These are phyloP conservation scores for Sporisorium scitamineum DNA, from an alignment of 1,284 basidiomycete genomes.

Conservation along the genomic window DNA sequence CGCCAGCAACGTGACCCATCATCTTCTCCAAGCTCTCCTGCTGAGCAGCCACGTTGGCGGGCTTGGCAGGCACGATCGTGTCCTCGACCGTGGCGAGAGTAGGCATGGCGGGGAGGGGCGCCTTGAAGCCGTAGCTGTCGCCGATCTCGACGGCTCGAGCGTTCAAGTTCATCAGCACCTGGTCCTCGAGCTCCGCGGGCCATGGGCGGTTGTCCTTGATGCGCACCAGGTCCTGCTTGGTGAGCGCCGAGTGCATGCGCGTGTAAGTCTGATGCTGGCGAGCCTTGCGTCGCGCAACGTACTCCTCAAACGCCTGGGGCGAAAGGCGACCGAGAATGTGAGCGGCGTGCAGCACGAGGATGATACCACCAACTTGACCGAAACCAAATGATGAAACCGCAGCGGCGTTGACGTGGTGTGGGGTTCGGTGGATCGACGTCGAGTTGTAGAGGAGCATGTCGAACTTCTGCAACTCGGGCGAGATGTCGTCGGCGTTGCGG, in stretches of 20 bases:
- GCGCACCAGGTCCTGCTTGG: slow-evolving; percentile 75
- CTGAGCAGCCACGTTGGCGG: slow-evolving; percentile 50
- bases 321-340: slow-evolving; percentile 88
- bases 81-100: slow-evolving; percentile 38
- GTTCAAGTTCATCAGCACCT: slow-evolving; percentile 91
- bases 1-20: slow-evolving; percentile 78
- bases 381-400: slow-evolving; percentile 92
- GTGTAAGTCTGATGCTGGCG: slow-evolving; percentile 63
- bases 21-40: slow-evolving; percentile 53
- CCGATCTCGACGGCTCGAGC: slow-evolving; percentile 74
- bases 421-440: slow-evolving; percentile 77
- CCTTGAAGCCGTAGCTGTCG: slow-evolving; percentile 61
- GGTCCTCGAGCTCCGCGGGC: slow-evolving; percentile 84
- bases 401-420: slow-evolving; percentile 62
- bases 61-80: slow-evolving; percentile 48
- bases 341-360: slow-evolving; percentile 87
- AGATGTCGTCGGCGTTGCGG: slow-evolving; percentile 82
- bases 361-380: slow-evolving; percentile 91
- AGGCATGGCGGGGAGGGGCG: slow-evolving; percentile 56
- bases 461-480: slow-evolving; percentile 89
- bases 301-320: slow-evolving; percentile 79
- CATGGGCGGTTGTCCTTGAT: slow-evolving; percentile 97
- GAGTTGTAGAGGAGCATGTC: slow-evolving; percentile 96
- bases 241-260: slow-evolving; percentile 64
- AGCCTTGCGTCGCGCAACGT: slow-evolving; percentile 72